Conservation (phyloP, 192 early-diverging fungal species). For the Cetraspora pellucida region DNA sequence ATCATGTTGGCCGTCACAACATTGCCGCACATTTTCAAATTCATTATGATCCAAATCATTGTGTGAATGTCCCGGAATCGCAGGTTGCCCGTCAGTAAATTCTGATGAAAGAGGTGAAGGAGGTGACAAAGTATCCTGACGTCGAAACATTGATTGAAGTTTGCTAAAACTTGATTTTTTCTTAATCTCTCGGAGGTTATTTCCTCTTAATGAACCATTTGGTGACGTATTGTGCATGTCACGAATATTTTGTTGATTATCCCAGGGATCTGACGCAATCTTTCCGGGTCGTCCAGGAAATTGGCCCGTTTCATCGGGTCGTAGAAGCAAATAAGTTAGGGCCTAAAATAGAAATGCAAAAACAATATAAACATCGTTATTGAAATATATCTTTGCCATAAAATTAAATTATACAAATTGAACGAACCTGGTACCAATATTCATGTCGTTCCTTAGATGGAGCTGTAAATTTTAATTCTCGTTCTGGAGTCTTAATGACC, state of each 20-base stretch:
- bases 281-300: not conserved
- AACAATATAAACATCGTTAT: too few relatives aligned
- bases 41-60: not conserved
- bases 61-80: not conserved
- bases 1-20: not conserved
- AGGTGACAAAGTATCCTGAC: not conserved
- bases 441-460: constrained; percentile 67
- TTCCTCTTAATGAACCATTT: not conserved
- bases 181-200: not conserved
- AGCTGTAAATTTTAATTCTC: constrained; percentile 76
- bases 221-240: not conserved
- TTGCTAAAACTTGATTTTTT: not conserved
- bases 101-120: not conserved
- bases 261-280: not conserved
- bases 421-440: constrained; percentile 66
- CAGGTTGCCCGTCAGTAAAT: not conserved
- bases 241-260: not conserved
- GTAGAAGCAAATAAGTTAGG: not conserved
- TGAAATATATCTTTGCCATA: too few relatives aligned
- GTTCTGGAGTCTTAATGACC: constrained; percentile 64
- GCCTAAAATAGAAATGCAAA: not conserved
- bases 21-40: constrained; percentile 34
- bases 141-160: not conserved
- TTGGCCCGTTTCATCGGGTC: not conserved
- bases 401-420: too few relatives aligned